Evolutionary conservation across 352 stramenopile genomes (phyloP), one percentile per base, ranked within the genome.

Genomic region (Globisporangium nagaii): DNA sequence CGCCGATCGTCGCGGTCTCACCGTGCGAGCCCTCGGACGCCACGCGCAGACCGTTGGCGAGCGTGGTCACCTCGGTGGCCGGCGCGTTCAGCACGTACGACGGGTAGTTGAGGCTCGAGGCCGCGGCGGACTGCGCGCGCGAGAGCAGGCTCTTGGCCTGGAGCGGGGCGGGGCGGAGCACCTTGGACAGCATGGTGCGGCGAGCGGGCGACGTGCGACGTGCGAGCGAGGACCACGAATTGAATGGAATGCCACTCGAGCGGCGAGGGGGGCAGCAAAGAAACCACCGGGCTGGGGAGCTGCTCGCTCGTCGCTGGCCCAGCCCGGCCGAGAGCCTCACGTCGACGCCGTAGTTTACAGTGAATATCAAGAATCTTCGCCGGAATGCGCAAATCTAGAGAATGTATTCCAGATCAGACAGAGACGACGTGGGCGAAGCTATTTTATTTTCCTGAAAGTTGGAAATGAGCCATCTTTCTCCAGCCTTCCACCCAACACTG

Each of bases 1-100:
- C 93, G 49, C 97, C 98, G 42, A 99, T 96, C 22, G 97, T 99
- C 37, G 97, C 97, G 24, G 97, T 99, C 72, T 98, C 96, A 41
- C 93, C 96, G 58, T 98, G 90, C 45, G 94, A 96, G 62, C 88
- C 87, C 65, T 98, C 97, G 30, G 96, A 98, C n/a, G 97, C 97
- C 24, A 99, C 96, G 53, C 98, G 93, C 24, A 99, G 75, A 27
- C 97, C 97, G 64, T 96, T 98, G 35, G 87, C 64, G 19, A 99
- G 79, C 53, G 90, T 98, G 43, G 96, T 98, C 37, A 99, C 91
- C 69, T 99, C 93, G 1, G 97, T 99, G 25, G 88, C 88, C 20
- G 94, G 93, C 59, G 89, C 86, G 66, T 97, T 98, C 40, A 96
- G 71, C 59, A 97, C 86, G 63, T 96, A 97, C 27, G 85, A 80